phyloP scores from a whole-genome alignment of 148 eudicot species.

The Vaccinium corymbosum region DNA sequence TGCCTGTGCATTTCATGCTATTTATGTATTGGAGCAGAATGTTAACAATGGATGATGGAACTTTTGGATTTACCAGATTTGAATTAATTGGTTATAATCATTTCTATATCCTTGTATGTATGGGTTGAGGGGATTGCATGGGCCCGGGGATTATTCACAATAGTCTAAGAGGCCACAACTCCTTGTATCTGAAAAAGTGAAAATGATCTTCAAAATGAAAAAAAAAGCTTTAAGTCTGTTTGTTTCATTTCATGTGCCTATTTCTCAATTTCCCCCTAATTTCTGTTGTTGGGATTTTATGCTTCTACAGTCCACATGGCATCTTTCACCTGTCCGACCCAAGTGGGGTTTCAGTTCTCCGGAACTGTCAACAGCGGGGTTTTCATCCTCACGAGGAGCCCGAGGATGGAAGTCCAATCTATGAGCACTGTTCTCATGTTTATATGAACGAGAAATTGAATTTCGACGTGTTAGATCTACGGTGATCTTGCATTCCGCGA shows the following conservation, averaged over 20 bases:
- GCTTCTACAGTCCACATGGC: constrained; percentile 77
- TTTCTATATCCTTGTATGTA: neutral
- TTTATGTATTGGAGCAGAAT: neutral
- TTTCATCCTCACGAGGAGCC: constrained; percentile 99
- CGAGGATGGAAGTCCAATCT: constrained; percentile 87
- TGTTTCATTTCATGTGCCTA: neutral
- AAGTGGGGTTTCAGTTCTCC: constrained; percentile 75
- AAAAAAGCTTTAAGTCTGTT: neutral
- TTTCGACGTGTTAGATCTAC: constrained; percentile 87
- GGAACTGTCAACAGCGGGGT: constrained; percentile 82
- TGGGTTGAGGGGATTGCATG: constrained; percentile 8
- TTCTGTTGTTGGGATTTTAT: constrained; percentile 5
- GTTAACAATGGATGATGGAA: neutral
- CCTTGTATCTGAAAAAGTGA: neutral
- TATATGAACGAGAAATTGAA: constrained; percentile 70
- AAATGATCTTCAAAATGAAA: neutral
- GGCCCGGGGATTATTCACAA: neutral
- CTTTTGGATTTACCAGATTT: neutral
- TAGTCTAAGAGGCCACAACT: neutral
- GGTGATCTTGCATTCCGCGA: constrained; percentile 31
- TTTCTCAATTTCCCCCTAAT: neutral
- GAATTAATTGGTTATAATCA: neutral
- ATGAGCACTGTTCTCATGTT: constrained; percentile 97
- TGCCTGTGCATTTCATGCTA: neutral
- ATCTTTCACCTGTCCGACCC: constrained; percentile 98